A percentile compares a stretch with the other conserved stretches of the same genome.
These are phyloP conservation scores for Malania oleifera DNA, from an alignment of 164 flowering plant genomes.

Conservation along the genomic window DNA sequence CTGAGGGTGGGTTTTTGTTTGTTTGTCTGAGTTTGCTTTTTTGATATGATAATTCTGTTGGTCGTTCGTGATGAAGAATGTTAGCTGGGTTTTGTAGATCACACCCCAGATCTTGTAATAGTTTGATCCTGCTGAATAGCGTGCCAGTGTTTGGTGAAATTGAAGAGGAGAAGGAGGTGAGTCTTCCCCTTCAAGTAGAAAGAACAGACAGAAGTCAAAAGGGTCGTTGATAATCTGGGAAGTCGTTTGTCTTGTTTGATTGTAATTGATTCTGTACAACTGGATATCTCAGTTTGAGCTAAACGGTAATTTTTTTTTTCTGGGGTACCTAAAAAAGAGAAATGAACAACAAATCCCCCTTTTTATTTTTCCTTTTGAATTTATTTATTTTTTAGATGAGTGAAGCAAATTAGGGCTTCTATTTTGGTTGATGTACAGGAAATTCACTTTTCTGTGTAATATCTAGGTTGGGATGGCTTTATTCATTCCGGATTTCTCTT, in stretches of 20 bases:
- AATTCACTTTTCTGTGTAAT: not conserved
- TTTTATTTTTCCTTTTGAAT: not conserved
- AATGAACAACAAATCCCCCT: not conserved
- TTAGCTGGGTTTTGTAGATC: conserved; percentile 27
- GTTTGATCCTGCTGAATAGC: conserved; percentile 21
- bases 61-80: conserved; percentile 13
- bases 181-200: not conserved
- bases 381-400: too few species aligned
- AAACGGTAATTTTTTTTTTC: not conserved
- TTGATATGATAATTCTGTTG: not conserved
- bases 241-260: not conserved
- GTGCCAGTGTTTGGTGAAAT: conserved; percentile 15
- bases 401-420: not conserved
- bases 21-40: too few species aligned
- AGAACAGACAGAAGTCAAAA: conserved; percentile 9
- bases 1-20: too few species aligned
- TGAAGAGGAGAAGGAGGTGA: conserved; percentile 13
- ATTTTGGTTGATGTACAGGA: not conserved
- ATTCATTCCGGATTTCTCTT: not conserved
- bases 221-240: not conserved
- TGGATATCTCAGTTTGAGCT: conserved; percentile 1
- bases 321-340: not conserved
- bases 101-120: conserved; percentile 29
- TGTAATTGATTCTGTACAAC: conserved; percentile 3
- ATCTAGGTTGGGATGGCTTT: conserved; percentile 8